Evolutionary conservation across 2,329 filamentous ascomycete species (phyloP), one percentile per base, ranked within the genome.

Genomic region (Alternaria novae-zelandiae): DNA sequence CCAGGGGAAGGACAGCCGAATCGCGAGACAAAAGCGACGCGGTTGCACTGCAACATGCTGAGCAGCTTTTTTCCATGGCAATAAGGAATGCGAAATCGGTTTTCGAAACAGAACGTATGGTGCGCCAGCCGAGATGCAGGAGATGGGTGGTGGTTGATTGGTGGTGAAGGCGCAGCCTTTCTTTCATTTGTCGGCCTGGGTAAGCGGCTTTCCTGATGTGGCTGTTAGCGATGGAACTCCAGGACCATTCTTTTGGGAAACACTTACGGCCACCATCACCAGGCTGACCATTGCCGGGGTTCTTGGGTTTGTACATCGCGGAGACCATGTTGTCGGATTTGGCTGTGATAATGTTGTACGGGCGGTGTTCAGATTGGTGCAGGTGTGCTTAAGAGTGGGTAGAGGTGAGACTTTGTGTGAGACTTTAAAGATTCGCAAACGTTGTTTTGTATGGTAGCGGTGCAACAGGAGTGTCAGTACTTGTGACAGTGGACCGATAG

Each of bases 241-340:
- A 53, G 15, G 17, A 50, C 23, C 20, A 45, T 20, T 12, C 7
- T 50, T 49, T 36, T 51, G 15, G 41, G 23, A 15, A 30, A 11
- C n/a, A 70, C 71, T 68, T 66, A 73, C 71, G 56, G 45, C 63
- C 67, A 54, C 72, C 73, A 53, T 77, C 75, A 46, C 69, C 49
- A 25, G 67, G 49, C 11, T 56, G 59, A 11, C 32, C 32, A 21
- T 50, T 45, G 4, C 11, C 12, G 28, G 49, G 30, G 17, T n/a
- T 28, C 32, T 67, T 71, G 8, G 72, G 73, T 32, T 64, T 66
- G 59, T 54, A 57, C 56, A 70, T 69, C 23, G 44, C 65, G 61
- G 50, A 51, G n/a, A 53, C 44, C 57, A 63, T 66, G 28, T 56
- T 64, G 21, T 56, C 65, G 57, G 66, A 26, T 54, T 49, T 43